phyloP scores from a whole-genome alignment of 345 rosid genomes.

The Salix arbutifolia region DNA sequence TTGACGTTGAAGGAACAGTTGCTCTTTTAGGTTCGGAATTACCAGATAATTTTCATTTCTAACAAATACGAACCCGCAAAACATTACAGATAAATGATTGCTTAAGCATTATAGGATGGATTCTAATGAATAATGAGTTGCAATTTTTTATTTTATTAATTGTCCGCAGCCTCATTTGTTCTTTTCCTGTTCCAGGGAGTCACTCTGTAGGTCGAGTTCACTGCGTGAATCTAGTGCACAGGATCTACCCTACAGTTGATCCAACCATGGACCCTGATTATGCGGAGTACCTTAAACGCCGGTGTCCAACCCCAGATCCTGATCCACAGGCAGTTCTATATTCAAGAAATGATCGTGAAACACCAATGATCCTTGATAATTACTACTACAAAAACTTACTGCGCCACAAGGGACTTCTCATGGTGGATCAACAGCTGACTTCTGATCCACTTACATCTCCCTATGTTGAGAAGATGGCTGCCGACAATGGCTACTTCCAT shows the following conservation, averaged over 20 bases:
- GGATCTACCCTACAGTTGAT: conserved; percentile 70
- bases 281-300: conserved; percentile 54
- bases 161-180: neutral
- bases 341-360: conserved; percentile 65
- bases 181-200: conserved; percentile 39
- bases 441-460: conserved; percentile 60
- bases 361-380: conserved; percentile 82
- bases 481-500: conserved; percentile 63
- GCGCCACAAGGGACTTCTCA: conserved; percentile 61
- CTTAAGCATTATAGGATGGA: too few species aligned
- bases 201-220: conserved; percentile 89
- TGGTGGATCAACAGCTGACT: conserved; percentile 56
- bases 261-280: conserved; percentile 58
- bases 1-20: conserved; percentile 62
- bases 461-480: conserved; percentile 62
- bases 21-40: conserved; percentile 57
- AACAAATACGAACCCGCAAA: too few species aligned
- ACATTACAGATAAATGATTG: too few species aligned
- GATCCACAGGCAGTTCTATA: conserved; percentile 52
- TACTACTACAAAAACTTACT: conserved; percentile 57
- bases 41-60: neutral
- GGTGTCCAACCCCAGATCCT: conserved; percentile 62
- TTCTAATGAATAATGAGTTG: too few species aligned
- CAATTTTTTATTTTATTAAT: neutral
- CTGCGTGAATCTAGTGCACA: conserved; percentile 60